Evolutionary conservation across 2,329 filamentous ascomycete genomes (phyloP).

Genomic region (Conoideocrella luteorostrata): DNA sequence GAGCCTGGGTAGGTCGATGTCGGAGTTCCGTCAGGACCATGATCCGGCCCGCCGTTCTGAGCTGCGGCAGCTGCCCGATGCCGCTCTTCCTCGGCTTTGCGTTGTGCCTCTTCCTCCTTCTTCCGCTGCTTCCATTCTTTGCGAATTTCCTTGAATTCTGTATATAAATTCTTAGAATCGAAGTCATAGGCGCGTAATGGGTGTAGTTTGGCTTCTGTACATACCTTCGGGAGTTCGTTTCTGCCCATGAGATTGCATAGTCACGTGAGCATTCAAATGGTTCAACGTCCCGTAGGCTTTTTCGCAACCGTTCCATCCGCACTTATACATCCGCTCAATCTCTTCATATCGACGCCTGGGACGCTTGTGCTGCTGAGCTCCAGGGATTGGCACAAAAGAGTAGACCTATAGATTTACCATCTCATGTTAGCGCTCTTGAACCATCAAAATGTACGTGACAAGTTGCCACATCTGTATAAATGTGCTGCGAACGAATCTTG

Average conservation of each 20-base stretch:
- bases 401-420: constrained; percentile 70
- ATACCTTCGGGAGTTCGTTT: constrained; percentile 97
- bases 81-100: constrained; percentile 88
- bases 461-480: no score
- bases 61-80: constrained; percentile 40
- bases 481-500: no score
- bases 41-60: constrained; percentile 43
- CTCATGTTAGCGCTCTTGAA: constrained; percentile 3
- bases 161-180: no score
- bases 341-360: constrained; percentile 92
- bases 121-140: constrained; percentile 99
- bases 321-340: constrained; percentile 99
- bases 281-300: constrained; percentile 98
- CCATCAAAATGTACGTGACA: no score
- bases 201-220: no score
- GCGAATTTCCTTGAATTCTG: constrained; percentile 98
- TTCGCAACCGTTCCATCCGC: constrained; percentile 96
- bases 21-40: constrained; percentile 33
- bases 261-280: constrained; percentile 95
- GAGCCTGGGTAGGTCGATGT: constrained; percentile 51
- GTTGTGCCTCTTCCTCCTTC: constrained; percentile 91
- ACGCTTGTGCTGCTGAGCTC: constrained; percentile 94
- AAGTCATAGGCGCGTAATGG: no score
- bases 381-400: constrained; percentile 95
- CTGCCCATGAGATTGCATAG: constrained; percentile 93